These are phyloP conservation scores for Metschnikowia henanensis DNA, from an alignment of 805 yeast species.

Conservation along the genomic window DNA sequence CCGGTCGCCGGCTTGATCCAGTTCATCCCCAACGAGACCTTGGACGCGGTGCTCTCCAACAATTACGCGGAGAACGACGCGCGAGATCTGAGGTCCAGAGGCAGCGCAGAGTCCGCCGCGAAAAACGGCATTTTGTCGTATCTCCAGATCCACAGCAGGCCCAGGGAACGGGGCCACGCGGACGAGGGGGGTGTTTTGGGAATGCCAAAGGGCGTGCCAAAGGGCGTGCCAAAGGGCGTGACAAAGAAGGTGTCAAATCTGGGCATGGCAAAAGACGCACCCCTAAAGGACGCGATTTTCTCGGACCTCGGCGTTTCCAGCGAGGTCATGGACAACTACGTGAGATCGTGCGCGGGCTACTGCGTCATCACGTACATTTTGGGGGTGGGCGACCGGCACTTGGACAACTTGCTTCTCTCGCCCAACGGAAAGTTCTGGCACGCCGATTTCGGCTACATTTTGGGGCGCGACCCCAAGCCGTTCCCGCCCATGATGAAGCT, in stretches of 20 bases:
- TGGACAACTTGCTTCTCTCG: conserved; percentile 81
- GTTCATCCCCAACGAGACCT: conserved; percentile 89
- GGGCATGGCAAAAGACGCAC: conserved; percentile 10
- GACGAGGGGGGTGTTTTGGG: conserved; percentile 20
- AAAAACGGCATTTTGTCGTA: conserved; percentile 72
- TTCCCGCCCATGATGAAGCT: conserved; percentile 98
- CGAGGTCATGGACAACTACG: conserved; percentile 88
- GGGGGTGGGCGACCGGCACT: conserved; percentile 97
- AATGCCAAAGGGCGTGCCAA: conserved; percentile 6
- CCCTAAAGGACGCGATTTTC: conserved; percentile 35
- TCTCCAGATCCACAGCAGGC: conserved; percentile 55
- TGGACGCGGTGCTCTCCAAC: conserved; percentile 68
- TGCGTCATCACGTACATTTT: conserved; percentile 92
- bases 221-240: conserved; percentile 11
- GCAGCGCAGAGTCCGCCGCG: conserved; percentile 7
- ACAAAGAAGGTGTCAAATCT: conserved; percentile 23
- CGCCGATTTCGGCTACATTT: conserved; percentile 95
- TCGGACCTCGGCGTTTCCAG: conserved; percentile 51
- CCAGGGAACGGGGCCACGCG: conserved; percentile 28
- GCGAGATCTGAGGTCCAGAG: conserved; percentile 5
- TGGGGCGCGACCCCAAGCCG: conserved; percentile 98
- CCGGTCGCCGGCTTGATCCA: conserved; percentile 91
- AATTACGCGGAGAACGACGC: conserved; percentile 15
- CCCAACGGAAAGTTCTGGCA: conserved; percentile 90
- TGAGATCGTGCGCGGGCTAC: conserved; percentile 95